phyloP scores from a whole-genome alignment of 768 basidiomycete species.

The Termitomyces sp. region DNA sequence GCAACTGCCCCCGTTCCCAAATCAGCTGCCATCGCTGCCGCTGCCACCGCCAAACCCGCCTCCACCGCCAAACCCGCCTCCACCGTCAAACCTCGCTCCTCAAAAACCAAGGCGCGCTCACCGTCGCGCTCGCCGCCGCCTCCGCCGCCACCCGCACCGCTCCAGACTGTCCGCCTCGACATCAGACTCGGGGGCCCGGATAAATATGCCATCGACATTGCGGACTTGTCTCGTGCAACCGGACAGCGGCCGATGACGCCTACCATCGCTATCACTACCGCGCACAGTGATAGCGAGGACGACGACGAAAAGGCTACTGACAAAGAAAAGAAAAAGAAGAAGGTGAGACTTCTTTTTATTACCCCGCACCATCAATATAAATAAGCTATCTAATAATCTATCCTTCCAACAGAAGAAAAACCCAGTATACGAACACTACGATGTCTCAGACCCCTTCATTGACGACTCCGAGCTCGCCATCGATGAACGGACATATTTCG shows the following conservation, averaged over 20 bases:
- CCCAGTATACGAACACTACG: slow-evolving; percentile 76
- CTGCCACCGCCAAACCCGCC: background rate
- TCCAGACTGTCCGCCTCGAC: slow-evolving; percentile 58
- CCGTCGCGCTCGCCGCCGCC: slow-evolving; percentile 20
- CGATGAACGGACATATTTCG: slow-evolving; percentile 89
- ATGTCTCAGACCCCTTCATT: slow-evolving; percentile 90
- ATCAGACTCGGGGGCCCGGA: slow-evolving; percentile 62
- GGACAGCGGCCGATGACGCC: slow-evolving; percentile 46
- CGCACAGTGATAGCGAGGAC: slow-evolving; percentile 44
- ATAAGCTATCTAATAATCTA: slow-evolving; percentile 3
- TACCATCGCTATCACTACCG: slow-evolving; percentile 32
- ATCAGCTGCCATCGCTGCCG: slow-evolving; percentile 1
- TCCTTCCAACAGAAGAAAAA: slow-evolving; percentile 42
- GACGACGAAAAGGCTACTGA: slow-evolving; percentile 35
- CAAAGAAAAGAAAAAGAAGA: slow-evolving; percentile 29
- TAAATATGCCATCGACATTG: slow-evolving; percentile 63
- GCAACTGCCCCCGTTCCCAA: slow-evolving; percentile 3
- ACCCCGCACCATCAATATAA: background rate
- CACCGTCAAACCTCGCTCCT: slow-evolving; percentile 50
- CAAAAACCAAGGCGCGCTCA: slow-evolving; percentile 30
- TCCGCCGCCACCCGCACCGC: slow-evolving; percentile 45
- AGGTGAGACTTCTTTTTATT: slow-evolving; percentile 18
- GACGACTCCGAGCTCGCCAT: slow-evolving; percentile 93
- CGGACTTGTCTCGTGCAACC: slow-evolving; percentile 43
- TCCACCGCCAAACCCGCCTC: slow-evolving; percentile 9